phyloP scores from a whole-genome alignment of 2,329 filamentous ascomycete genomes.

The Metarhizium album region DNA sequence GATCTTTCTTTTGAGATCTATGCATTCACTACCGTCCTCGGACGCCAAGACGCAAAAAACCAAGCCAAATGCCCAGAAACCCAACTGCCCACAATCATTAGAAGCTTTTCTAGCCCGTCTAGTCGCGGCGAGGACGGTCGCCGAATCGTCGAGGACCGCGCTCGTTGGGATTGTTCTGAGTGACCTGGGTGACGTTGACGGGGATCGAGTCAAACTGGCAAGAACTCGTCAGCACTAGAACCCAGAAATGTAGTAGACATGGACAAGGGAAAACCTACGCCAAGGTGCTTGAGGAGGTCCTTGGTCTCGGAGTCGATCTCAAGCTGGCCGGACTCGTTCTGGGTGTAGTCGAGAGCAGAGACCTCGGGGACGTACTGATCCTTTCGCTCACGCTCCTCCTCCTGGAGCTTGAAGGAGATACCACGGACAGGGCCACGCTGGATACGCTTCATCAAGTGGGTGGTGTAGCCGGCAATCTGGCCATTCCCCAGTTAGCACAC shows the following conservation, averaged over 20 bases:
- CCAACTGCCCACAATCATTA: slow-evolving; percentile 22
- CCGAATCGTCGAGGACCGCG: slow-evolving; percentile 66
- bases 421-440: slow-evolving; percentile 97
- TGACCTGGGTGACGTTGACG: slow-evolving; percentile 87
- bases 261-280: slow-evolving; percentile 56
- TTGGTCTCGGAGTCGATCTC: slow-evolving; percentile 97
- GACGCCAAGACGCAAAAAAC: slow-evolving; percentile 41
- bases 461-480: slow-evolving; percentile 96
- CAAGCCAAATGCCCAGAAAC: slow-evolving; percentile 33
- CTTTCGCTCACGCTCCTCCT: slow-evolving; percentile 99
- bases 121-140: slow-evolving; percentile 40
- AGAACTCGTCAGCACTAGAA: slow-evolving; percentile 17
- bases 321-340: slow-evolving; percentile 87
- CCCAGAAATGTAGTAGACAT: not conserved
- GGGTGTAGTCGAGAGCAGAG: slow-evolving; percentile 94
- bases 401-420: slow-evolving; percentile 99
- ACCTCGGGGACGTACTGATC: slow-evolving; percentile 99
- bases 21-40: slow-evolving; percentile 45
- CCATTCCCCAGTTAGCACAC: slow-evolving; percentile 1
- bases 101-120: slow-evolving; percentile 8
- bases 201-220: slow-evolving; percentile 88
- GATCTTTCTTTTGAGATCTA: slow-evolving; percentile 50
- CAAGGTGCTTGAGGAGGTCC: slow-evolving; percentile 96
- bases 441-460: slow-evolving; percentile 99
- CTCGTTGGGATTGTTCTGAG: slow-evolving; percentile 79